phyloP scores from a whole-genome alignment of 2,329 filamentous ascomycete genomes.

The Kalmusia sp. region DNA sequence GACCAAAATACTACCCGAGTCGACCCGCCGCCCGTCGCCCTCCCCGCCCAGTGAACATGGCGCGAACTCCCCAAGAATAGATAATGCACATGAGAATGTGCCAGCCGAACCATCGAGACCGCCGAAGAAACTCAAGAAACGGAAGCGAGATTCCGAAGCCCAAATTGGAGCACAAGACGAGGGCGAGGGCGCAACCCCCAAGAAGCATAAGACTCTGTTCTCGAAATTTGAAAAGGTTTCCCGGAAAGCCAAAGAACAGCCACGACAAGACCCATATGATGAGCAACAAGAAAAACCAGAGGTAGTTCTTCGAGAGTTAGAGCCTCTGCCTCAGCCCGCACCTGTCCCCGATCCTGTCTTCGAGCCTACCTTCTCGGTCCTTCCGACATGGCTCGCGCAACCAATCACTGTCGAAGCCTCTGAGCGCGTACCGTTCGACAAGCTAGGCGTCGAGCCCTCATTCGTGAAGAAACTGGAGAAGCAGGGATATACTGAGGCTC shows the following conservation, averaged over 20 bases:
- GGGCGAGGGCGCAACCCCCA: conserved; percentile 33
- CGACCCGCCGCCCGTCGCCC: neutral
- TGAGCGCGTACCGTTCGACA: conserved; percentile 66
- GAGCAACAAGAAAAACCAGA: conserved; percentile 44
- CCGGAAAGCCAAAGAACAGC: conserved; percentile 32
- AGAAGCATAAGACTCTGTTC: conserved; percentile 50
- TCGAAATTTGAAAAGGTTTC: conserved; percentile 54
- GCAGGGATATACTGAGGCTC: conserved; percentile 74
- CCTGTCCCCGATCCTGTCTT: conserved; percentile 64
- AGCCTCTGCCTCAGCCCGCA: conserved; percentile 81
- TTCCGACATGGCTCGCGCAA: conserved; percentile 81
- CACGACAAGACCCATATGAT: conserved; percentile 22
- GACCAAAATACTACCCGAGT: neutral
- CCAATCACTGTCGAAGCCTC: conserved; percentile 73
- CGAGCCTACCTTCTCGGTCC: conserved; percentile 74
- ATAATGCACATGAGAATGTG: conserved; percentile 13
- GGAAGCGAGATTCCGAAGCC: conserved; percentile 38
- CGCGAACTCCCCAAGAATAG: neutral
- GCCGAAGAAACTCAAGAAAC: conserved; percentile 44
- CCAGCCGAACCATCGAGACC: neutral
- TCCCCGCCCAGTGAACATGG: neutral
- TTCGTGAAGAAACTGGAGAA: conserved; percentile 68
- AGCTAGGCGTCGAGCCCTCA: conserved; percentile 68
- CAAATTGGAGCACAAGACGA: conserved; percentile 36
- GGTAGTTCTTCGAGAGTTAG: conserved; percentile 71